Evolutionary conservation across 352 stramenopile species (phyloP), one percentile per base, ranked within the genome.

Genomic region (Peronospora belbahrii): DNA sequence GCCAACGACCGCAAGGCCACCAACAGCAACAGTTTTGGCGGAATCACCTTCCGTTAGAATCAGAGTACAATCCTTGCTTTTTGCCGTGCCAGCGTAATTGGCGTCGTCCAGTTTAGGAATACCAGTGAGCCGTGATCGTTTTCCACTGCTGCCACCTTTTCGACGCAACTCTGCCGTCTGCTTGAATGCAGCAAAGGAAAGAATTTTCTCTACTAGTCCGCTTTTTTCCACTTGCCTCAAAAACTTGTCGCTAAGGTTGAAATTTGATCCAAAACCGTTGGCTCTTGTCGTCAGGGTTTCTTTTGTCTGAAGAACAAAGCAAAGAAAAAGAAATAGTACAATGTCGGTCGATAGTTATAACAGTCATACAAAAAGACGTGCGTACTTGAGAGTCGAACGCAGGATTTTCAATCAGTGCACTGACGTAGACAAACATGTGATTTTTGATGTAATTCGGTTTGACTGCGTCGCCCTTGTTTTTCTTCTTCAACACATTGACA

Each of bases 1-100:
- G 4, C 96, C 95, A 35, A 99, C 89, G 8, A 98, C 88, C 19
- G 93, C 79, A 3, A 99, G 67, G 22, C 96, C 96, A 33, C 90
- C 92, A n/a, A 99, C 92, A 14, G 96, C 95, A 14, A 98, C 69
- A 7, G 94, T 96, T 65, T 98, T 99, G 42, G 96, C 96, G 13
- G 95, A 98, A 68, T 99, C 96, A 63, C 96, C 96, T 80, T 99
- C 96, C 2, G 96, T 99, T 13, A 99, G 63, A 52, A 99, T 99
- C n/a, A 99, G 60, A 2, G 96, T 98, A 59, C 96, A 99, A 20
- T 97, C 56, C 40, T 85, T 70, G 19, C 72, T 76, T 38, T 94
- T 87, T 14, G 90, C 78, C 10, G 73, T 92, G 24, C 96, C 96
- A 22, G 96, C 96, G 30, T 89, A 62, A 62, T 98, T 98, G 0